phyloP scores from a whole-genome alignment of 1,139 yeast species.

The Saccharomyces hybrid region DNA sequence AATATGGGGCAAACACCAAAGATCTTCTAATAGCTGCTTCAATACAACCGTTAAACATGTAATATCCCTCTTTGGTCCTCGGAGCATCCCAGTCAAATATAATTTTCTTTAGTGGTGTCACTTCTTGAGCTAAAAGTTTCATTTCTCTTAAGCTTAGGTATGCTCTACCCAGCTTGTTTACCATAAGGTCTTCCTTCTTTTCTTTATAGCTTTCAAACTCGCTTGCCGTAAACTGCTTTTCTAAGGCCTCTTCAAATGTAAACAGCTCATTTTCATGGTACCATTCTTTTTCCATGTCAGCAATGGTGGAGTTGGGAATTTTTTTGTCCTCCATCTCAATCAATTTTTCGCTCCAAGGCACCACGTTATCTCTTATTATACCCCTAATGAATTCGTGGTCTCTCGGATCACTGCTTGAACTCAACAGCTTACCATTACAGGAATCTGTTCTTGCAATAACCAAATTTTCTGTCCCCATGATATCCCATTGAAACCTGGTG shows the following conservation, averaged over 20 bases:
- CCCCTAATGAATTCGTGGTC: slow-evolving; percentile 52
- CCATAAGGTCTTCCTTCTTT: slow-evolving; percentile 6
- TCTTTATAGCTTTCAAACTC: slow-evolving; percentile 11
- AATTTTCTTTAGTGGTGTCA: slow-evolving; percentile 32
- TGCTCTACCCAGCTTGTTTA: slow-evolving; percentile 5
- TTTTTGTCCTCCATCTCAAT: slow-evolving; percentile 35
- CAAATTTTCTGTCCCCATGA: slow-evolving; percentile 52
- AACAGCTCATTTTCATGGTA: slow-evolving; percentile 35
- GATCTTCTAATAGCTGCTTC: slow-evolving; percentile 49
- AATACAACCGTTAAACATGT: slow-evolving; percentile 42
- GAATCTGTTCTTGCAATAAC: slow-evolving; percentile 57
- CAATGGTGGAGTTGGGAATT: slow-evolving; percentile 32
- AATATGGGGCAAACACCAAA: slow-evolving; percentile 46
- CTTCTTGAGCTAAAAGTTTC: slow-evolving; percentile 28
- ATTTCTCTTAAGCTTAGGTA: slow-evolving; percentile 23
- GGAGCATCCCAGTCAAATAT: slow-evolving; percentile 53
- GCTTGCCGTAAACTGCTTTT: slow-evolving; percentile 17
- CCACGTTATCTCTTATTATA: slow-evolving; percentile 32
- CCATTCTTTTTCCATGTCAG: slow-evolving; percentile 41
- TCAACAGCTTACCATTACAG: slow-evolving; percentile 47
- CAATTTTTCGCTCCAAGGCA: slow-evolving; percentile 42
- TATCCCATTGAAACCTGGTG: slow-evolving; percentile 57
- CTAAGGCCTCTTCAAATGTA: slow-evolving; percentile 46
- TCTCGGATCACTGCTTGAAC: slow-evolving; percentile 47
- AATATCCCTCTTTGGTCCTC: slow-evolving; percentile 50